These are phyloP conservation scores for Corinectria fuckeliana DNA, from an alignment of 2,329 filamentous ascomycete genomes.

Conservation along the genomic window DNA sequence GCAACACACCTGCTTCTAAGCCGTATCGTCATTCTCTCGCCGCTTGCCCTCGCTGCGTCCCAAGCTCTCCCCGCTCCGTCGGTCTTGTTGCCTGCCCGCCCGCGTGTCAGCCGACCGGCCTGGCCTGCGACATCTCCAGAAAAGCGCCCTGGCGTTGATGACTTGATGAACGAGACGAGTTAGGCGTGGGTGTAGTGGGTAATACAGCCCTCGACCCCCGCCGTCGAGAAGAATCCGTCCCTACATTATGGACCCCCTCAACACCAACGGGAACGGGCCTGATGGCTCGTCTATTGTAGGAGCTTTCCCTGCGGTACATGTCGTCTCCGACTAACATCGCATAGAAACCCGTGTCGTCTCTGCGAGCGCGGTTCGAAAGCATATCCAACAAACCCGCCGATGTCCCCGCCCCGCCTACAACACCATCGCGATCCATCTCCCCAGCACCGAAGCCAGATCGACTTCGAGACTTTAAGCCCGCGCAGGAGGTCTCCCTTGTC, in stretches of 20 bases:
- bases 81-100: neutral
- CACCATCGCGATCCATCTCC: slow-evolving; percentile 45
- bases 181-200: slow-evolving; percentile 47
- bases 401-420: slow-evolving; percentile 30
- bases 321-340: slow-evolving; percentile 33
- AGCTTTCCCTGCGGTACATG: slow-evolving; percentile 10
- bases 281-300: slow-evolving; percentile 80
- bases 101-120: slow-evolving; percentile 14
- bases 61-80: neutral
- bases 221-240: slow-evolving; percentile 36
- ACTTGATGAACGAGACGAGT: slow-evolving; percentile 38
- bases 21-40: neutral
- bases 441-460: slow-evolving; percentile 52
- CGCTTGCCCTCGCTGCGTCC: slow-evolving; percentile 4
- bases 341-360: slow-evolving; percentile 81
- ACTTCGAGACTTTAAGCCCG: slow-evolving; percentile 49
- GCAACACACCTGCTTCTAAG: slow-evolving; percentile 20
- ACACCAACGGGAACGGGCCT: slow-evolving; percentile 59
- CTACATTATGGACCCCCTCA: slow-evolving; percentile 40
- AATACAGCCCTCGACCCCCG: slow-evolving; percentile 40
- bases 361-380: slow-evolving; percentile 83
- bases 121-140: slow-evolving; percentile 9
- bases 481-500: slow-evolving; percentile 43
- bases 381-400: slow-evolving; percentile 49
- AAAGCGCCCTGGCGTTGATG: slow-evolving; percentile 33